phyloP scores from a whole-genome alignment of 1,284 basidiomycete genomes.

The Naganishia sp. region DNA sequence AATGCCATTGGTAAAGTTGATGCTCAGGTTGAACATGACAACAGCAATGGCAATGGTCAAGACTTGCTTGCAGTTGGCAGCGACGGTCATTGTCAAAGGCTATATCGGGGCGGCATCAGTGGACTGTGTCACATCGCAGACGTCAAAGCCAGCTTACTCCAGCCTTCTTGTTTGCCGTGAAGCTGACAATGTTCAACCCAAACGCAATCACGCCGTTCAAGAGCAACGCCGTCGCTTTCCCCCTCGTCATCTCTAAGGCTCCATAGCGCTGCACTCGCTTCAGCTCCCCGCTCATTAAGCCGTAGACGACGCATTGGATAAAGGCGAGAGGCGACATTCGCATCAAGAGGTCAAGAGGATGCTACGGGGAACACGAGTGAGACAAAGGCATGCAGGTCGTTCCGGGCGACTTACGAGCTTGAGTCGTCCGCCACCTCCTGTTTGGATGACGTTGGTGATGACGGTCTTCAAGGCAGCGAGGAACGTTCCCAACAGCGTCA shows the following conservation, averaged over 20 bases:
- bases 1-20: conserved; percentile 72
- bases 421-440: conserved; percentile 51
- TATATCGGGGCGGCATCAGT: background rate
- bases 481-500: conserved; percentile 83
- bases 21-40: conserved; percentile 74
- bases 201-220: conserved; percentile 85
- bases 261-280: conserved; percentile 62
- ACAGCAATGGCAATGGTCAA: conserved; percentile 84
- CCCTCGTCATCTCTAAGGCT: conserved; percentile 59
- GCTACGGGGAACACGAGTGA: conserved; percentile 57
- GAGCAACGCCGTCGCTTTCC: conserved; percentile 62
- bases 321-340: conserved; percentile 85
- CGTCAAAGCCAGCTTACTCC: conserved; percentile 58
- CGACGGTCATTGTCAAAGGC: conserved; percentile 52
- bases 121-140: conserved; percentile 43
- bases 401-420: conserved; percentile 44
- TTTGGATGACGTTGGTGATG: conserved; percentile 76
- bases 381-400: background rate
- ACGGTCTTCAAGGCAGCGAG: conserved; percentile 90
- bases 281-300: conserved; percentile 76
- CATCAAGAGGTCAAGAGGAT: conserved; percentile 81
- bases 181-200: conserved; percentile 84
- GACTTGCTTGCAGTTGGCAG: conserved; percentile 78
- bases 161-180: conserved; percentile 85
- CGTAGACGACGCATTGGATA: conserved; percentile 75